These are phyloP conservation scores for Polyporus tsugae DNA, from an alignment of 1,284 basidiomycete genomes.

Conservation along the genomic window DNA sequence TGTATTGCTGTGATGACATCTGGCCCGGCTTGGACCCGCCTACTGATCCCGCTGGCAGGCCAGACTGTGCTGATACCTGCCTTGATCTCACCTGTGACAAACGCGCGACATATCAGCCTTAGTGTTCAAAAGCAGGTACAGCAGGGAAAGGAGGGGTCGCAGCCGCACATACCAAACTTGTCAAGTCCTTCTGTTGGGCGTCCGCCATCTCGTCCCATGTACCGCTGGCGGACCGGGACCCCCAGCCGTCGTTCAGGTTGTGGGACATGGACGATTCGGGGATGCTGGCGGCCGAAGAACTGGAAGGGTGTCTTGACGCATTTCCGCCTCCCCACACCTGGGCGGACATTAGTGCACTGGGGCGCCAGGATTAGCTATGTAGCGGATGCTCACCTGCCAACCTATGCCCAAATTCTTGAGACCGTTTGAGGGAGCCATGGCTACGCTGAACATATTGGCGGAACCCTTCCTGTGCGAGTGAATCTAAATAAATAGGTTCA, in stretches of 20 bases:
- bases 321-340: slow-evolving; percentile 69
- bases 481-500: slow-evolving; percentile 38
- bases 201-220: slow-evolving; percentile 68
- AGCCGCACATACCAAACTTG: slow-evolving; percentile 48
- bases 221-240: slow-evolving; percentile 58
- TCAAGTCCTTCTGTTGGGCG: slow-evolving; percentile 57
- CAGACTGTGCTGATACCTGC: slow-evolving; percentile 52
- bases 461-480: slow-evolving; percentile 56
- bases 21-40: slow-evolving; percentile 51
- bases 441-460: slow-evolving; percentile 61
- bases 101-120: slow-evolving; percentile 42
- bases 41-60: slow-evolving; percentile 33
- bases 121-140: slow-evolving; percentile 6
- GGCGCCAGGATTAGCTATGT: slow-evolving; percentile 12
- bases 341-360: slow-evolving; percentile 15
- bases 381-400: slow-evolving; percentile 68
- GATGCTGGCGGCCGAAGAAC: slow-evolving; percentile 64
- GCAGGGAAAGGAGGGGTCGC: neutral
- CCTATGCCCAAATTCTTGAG: slow-evolving; percentile 66
- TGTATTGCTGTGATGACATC: slow-evolving; percentile 63
- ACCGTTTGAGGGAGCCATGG: slow-evolving; percentile 54
- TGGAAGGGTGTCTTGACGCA: slow-evolving; percentile 67
- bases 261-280: slow-evolving; percentile 58
- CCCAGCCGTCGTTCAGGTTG: slow-evolving; percentile 61
- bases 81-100: slow-evolving; percentile 54